Evolutionary conservation across 805 yeast species (phyloP), one percentile per base, ranked within the genome.

Genomic region (Candida adriatica): DNA sequence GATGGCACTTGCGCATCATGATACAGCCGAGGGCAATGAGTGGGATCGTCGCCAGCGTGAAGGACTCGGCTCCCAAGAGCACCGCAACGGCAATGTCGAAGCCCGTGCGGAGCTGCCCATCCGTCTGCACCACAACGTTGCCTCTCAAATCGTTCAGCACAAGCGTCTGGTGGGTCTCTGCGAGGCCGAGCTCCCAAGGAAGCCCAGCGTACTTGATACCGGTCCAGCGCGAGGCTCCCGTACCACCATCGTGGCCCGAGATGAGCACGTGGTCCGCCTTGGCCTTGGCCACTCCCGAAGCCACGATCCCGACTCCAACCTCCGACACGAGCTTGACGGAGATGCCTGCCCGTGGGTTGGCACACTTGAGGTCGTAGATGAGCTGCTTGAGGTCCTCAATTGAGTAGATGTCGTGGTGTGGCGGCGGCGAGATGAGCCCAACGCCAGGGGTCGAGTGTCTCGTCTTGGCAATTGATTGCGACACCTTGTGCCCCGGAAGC

Each of bases 191-290:
- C 62, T 90, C 98, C 98, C 98, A 90, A 29, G 98, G 97, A 45
- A 90, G 71, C 62, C 98, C 97, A 37, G 98, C 96, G 56, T 88
- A 79, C 59, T 88, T 88, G 57, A 90, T 87, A 57, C 95, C 92
- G 14, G 96, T 88, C 86, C 94, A 85, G 59, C 94, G 76, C 38
- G 96, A 90, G 38, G 98, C 98, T 78, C 98, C 98, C 37, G 98
- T 90, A 68, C 98, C 98, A 74, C 98, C 98, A 61, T 90, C 97
- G 55, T 94, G 96, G 52, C 97, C 97, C 39, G 96, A 84, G 43
- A 90, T 84, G 55, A 90, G 71, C 51, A 90, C 82, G 56, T 90
- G 95, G 56, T 92, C 97, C 10, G 97, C 96, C 56, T 92, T 94
- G 13, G 98, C 98, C 65, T 90, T 90, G 39, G 97, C 97, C 18